Evolutionary conservation across 805 yeast species (phyloP), one percentile per base, ranked within the genome.

Genomic region (Cyberlindnera bimundalis): DNA sequence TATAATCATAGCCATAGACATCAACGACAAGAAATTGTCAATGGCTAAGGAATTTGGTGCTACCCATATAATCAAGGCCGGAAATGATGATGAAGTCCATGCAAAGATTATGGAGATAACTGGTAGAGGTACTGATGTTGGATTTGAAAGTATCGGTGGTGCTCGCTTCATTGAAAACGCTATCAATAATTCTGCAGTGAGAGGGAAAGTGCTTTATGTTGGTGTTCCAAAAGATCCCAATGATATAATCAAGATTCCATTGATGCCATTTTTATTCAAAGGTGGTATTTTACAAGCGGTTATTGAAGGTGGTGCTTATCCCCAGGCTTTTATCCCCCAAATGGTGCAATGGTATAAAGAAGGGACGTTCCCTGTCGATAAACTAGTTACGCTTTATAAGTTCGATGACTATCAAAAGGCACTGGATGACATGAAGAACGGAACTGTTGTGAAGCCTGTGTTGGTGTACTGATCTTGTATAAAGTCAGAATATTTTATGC

Each of bases 41-140:
- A 70, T 81, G 64, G 89, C 90, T 33, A 62, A 71, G 51, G 66
- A 73, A 14, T 70, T 79, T 19, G 81, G 84, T 32, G 86, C 79
- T 29, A 79, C 90, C 2, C 82, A 79, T 59, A 59, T 70, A 12
- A 67, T 68, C 18, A 67, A 71, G 24, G 40, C 37, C n/a, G 31
- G 37, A 6, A 29, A 28, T 19, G 40, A 42, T 11, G 37, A 38
- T 5, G 35, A 29, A 14, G 46, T 38, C 12, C 34, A 33, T n/a
- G 33, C 28, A 7, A 33, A 38, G 29, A 38, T 42, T 12, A 38
- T 35, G 34, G 41, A 35, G 35, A 34, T 42, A 29, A 42, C 46
- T 4, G 43, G 40, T 9, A 24, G 34, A 14, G 46, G 46, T 21
- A 27, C 40, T 5, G 46, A 43, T 24, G 29, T 38, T 10, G 33